Base-by-base conservation (phyloP, 2,329 filamentous ascomycete genomes). In the Alternaria sp. region DNA sequence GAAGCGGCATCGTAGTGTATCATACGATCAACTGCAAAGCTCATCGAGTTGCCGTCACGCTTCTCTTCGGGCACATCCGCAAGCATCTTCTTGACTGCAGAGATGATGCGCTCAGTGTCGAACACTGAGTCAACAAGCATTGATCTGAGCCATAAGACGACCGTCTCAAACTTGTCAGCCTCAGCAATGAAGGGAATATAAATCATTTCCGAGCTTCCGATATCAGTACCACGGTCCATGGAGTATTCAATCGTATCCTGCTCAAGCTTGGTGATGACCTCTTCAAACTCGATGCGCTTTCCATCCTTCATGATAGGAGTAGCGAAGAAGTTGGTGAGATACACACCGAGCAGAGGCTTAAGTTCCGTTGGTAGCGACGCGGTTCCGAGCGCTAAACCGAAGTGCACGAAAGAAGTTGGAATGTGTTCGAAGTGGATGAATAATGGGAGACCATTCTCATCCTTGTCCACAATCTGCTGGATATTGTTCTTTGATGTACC, bases 351-450 rank as follows among this genome's bases (percentile, higher is more conserved):
- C 22, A 99, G 81, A 4, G 95, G 95, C 74, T 94, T 93, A 60
- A 94, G 85, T 65, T 94, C 87, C n/a, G 91, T 85, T 0, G 94
- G 92, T 1, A 97, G 84, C 32, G 87, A 83, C 2, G 89, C 86
- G 0, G 93, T 97, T 54, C 92, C 92, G 51, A 98, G 83, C 57
- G 95, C 88, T 22, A 98, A 80, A 49, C 88, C 90, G 59, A 98
- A 86, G 69, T 94, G 91, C 7, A 97, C 93, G 77, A 99, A 99
- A 74, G 93, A 97, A 60, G 92, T 96, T 2, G 91, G 90, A 14
- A 98, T 93, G 73, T 97, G 90, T 79, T 99, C 95, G 67, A 96
- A 99, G 79, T 99, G 94, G n/a, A 99, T 85, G 79, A 97, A 99
- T 3, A 98, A 82, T 0, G 93, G 91, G n/a, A 89, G 76, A 16